Conservation (phyloP, 306 rosid genomes). For the Cicer pinnatifidum region DNA sequence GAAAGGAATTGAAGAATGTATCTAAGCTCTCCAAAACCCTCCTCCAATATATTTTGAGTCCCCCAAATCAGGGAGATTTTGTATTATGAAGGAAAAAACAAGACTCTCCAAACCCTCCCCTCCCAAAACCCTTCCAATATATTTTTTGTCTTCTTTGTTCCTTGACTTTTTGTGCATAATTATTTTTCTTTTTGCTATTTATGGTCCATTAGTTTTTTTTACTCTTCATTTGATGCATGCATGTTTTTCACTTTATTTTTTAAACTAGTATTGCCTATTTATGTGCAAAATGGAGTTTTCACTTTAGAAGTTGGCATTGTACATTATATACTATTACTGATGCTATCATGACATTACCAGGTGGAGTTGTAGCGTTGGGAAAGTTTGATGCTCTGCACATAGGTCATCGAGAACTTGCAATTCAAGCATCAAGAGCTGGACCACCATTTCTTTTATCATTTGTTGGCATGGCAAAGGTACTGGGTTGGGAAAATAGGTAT, state of each 20-base stretch:
- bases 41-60: too few relatives aligned
- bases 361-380: constrained; percentile 93
- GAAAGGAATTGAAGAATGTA: too few relatives aligned
- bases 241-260: neutral
- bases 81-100: too few relatives aligned
- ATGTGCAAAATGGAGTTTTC: constrained; percentile 26
- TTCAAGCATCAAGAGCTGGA: constrained; percentile 93
- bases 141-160: neutral
- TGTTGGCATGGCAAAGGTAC: constrained; percentile 86
- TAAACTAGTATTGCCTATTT: constrained; percentile 11
- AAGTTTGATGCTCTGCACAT: constrained; percentile 94
- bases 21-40: too few relatives aligned
- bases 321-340: constrained; percentile 1
- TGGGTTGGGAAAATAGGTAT: constrained; percentile 96
- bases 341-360: constrained; percentile 50
- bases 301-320: constrained; percentile 7
- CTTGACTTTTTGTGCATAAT: neutral
- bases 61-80: too few relatives aligned
- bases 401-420: constrained; percentile 95
- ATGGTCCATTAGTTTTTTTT: constrained; percentile 1
- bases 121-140: too few relatives aligned
- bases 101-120: too few relatives aligned
- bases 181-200: constrained; percentile 12
- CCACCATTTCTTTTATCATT: constrained; percentile 91
- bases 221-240: neutral